A percentile compares a stretch with the other conserved stretches of the same genome.
Conservation (phyloP, 1,284 basidiomycete species). For the Athelia sp. region DNA sequence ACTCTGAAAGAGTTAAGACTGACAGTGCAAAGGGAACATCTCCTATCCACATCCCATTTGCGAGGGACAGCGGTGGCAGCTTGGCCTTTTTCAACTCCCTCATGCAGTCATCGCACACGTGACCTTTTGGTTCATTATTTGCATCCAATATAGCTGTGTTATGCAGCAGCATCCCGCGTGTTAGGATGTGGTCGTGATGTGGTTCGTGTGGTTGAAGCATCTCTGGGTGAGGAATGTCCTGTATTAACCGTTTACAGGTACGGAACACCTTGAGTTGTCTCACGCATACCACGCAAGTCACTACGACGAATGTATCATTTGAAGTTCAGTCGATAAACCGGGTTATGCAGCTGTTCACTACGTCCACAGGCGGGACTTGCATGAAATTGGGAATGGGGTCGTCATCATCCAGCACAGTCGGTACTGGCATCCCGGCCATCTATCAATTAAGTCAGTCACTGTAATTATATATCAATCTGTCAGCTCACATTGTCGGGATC, state of each 20-base stretch:
- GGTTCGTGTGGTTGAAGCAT: background rate
- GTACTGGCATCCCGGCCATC: background rate
- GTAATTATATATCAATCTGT: background rate
- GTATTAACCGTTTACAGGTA: background rate
- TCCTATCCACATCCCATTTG: conserved; percentile 31
- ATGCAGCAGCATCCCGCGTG: background rate
- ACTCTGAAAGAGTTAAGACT: conserved; percentile 21
- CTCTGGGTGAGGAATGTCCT: background rate
- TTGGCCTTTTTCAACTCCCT: conserved; percentile 3
- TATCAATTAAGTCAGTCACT: background rate
- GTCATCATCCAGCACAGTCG: background rate
- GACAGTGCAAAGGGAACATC: conserved; percentile 18
- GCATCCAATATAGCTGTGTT: background rate
- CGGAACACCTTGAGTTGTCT: background rate
- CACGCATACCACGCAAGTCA: background rate
- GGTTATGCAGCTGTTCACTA: background rate
- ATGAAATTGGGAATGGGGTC: background rate
- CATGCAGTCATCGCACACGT: conserved; percentile 6
- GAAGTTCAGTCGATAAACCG: background rate
- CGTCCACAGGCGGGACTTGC: background rate
- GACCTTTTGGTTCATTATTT: background rate
- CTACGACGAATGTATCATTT: background rate
- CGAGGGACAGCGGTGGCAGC: conserved; percentile 20
- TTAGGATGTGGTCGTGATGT: background rate
- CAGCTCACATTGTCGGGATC: background rate